phyloP scores from a whole-genome alignment of 2,329 filamentous ascomycete genomes.

The Diaporthe sp. region DNA sequence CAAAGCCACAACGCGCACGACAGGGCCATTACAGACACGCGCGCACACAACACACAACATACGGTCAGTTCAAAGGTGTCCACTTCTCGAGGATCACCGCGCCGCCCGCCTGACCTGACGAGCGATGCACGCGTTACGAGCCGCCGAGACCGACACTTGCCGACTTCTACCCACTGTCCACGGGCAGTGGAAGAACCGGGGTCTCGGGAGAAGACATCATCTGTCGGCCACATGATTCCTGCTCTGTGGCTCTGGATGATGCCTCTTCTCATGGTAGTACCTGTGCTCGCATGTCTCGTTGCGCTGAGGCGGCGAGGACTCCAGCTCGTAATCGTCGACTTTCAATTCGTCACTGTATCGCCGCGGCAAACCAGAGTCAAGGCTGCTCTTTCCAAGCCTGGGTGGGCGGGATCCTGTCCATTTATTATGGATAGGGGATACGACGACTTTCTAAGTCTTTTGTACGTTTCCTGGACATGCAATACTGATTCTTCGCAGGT shows the following conservation, averaged over 20 bases:
- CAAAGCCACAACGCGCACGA: slow-evolving; percentile 2
- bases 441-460: slow-evolving; percentile 8
- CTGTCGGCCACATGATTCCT: slow-evolving; percentile 37
- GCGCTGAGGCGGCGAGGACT: slow-evolving; percentile 41
- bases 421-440: slow-evolving; percentile 35
- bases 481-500: slow-evolving; percentile 33
- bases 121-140: slow-evolving; percentile 39
- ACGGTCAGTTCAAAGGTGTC: slow-evolving; percentile 44
- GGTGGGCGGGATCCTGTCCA: slow-evolving; percentile 41
- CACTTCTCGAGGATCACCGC: slow-evolving; percentile 39
- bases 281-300: slow-evolving; percentile 36
- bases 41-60: slow-evolving; percentile 23
- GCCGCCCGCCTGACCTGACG: slow-evolving; percentile 38
- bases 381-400: slow-evolving; percentile 42
- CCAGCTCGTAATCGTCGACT: slow-evolving; percentile 11
- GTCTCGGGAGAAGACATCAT: slow-evolving; percentile 30
- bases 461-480: background rate
- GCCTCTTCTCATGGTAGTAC: slow-evolving; percentile 36
- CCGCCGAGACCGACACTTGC: slow-evolving; percentile 22
- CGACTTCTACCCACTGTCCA: slow-evolving; percentile 35
- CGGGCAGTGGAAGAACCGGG: slow-evolving; percentile 41
- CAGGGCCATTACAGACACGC: background rate
- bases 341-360: slow-evolving; percentile 8
- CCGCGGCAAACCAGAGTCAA: slow-evolving; percentile 37
- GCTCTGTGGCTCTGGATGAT: slow-evolving; percentile 35